phyloP scores from a whole-genome alignment of 495 filamentous ascomycete genomes.

The Cairneyella variabilis region DNA sequence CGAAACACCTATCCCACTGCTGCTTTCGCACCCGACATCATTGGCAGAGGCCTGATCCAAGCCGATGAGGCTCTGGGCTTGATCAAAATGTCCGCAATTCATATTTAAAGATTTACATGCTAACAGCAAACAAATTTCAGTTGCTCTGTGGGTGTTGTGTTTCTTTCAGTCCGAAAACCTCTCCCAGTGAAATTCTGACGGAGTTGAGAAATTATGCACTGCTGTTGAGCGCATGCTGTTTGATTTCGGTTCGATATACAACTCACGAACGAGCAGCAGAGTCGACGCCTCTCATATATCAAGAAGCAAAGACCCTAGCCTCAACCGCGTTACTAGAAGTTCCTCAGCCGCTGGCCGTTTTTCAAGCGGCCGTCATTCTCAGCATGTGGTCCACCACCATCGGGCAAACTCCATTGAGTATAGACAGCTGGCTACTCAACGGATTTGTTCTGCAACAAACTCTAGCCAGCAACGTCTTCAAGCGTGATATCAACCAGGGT shows the following conservation, averaged over 20 bases:
- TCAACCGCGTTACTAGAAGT: conserved; percentile 32
- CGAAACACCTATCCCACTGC: neutral
- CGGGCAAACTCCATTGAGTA: conserved; percentile 40
- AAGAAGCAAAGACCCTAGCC: conserved; percentile 34
- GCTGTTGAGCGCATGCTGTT: conserved; percentile 38
- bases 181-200: conserved; percentile 25
- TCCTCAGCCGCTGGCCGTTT: conserved; percentile 41
- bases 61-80: neutral
- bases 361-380: conserved; percentile 40
- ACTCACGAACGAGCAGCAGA: conserved; percentile 34
- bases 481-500: conserved; percentile 18
- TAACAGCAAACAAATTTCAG: conserved; percentile 16
- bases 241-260: conserved; percentile 43
- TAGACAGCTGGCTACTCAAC: conserved; percentile 45
- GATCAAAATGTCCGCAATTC: conserved; percentile 5
- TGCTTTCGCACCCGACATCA: neutral
- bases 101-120: neutral
- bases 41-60: neutral
- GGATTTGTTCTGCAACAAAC: conserved; percentile 43
- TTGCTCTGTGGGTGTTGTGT: conserved; percentile 43
- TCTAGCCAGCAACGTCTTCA: conserved; percentile 36
- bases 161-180: conserved; percentile 29
- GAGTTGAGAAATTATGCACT: conserved; percentile 35
- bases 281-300: conserved; percentile 37
- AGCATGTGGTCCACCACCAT: conserved; percentile 48